Evolutionary conservation across 768 basidiomycete genomes (phyloP).

Genomic region (Phylloporus sp.): DNA sequence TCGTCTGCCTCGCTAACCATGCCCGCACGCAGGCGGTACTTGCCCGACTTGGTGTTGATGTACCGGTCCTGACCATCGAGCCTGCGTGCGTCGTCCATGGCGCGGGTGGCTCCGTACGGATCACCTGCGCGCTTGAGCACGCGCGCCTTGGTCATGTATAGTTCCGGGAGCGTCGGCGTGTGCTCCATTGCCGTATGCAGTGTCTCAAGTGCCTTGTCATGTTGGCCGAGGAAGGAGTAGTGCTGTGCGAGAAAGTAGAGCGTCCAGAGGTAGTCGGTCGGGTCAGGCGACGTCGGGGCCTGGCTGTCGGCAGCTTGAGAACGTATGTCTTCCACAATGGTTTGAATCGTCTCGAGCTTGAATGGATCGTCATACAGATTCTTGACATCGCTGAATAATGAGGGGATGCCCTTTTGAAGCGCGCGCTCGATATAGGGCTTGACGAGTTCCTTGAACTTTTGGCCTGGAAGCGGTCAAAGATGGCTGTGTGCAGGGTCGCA

Average conservation of each 20-base stretch:
- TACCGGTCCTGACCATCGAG: slow-evolving; percentile 95
- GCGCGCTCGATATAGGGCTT: slow-evolving; percentile 65
- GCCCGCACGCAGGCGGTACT: slow-evolving; percentile 84
- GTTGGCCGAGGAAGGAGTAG: slow-evolving; percentile 57
- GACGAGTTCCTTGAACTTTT: slow-evolving; percentile 63
- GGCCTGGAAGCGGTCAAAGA: slow-evolving; percentile 37
- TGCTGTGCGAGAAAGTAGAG: slow-evolving; percentile 95
- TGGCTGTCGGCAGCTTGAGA: slow-evolving; percentile 35
- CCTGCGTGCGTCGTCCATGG: slow-evolving; percentile 75
- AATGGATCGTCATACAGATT: slow-evolving; percentile 62
- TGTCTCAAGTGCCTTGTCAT: slow-evolving; percentile 50
- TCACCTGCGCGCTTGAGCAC: slow-evolving; percentile 88
- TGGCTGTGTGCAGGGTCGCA: neutral
- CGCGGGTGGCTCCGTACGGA: slow-evolving; percentile 62
- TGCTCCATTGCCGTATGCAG: slow-evolving; percentile 69
- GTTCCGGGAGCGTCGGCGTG: slow-evolving; percentile 91
- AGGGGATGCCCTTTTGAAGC: slow-evolving; percentile 84
- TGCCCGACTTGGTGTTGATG: slow-evolving; percentile 89
- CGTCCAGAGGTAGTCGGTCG: slow-evolving; percentile 89
- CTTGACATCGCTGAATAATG: slow-evolving; percentile 90
- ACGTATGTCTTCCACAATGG: slow-evolving; percentile 56
- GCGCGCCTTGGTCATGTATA: slow-evolving; percentile 77
- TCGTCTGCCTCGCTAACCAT: slow-evolving; percentile 70
- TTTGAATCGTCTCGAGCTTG: slow-evolving; percentile 69
- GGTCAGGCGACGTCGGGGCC: slow-evolving; percentile 36